These are phyloP conservation scores for Talaromyces funiculosus DNA, from an alignment of 2,329 filamentous ascomycete genomes.

Conservation along the genomic window DNA sequence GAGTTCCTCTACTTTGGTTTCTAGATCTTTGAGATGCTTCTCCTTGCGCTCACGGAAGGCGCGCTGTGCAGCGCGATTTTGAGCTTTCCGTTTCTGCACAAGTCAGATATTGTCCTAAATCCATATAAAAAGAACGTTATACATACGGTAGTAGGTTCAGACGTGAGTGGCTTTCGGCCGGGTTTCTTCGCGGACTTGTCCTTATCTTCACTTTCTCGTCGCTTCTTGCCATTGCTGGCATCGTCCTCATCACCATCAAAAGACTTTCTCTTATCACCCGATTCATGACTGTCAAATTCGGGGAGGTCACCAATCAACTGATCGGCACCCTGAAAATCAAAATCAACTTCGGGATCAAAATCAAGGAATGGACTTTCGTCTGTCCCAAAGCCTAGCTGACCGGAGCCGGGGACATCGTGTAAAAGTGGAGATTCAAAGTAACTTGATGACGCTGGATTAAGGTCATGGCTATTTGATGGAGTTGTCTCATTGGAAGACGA, in stretches of 20 bases:
- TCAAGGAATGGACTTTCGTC: conserved; percentile 80
- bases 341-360: conserved; percentile 74
- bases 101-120: conserved; percentile 19
- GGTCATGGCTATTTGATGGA: conserved; percentile 34
- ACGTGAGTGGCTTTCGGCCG: conserved; percentile 89
- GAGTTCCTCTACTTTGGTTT: conserved; percentile 55
- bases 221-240: conserved; percentile 60
- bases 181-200: conserved; percentile 74
- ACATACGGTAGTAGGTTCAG: conserved; percentile 91
- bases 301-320: conserved; percentile 74
- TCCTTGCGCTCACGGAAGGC: conserved; percentile 95
- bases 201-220: conserved; percentile 78
- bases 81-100: conserved; percentile 63
- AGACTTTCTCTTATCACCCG: conserved; percentile 57
- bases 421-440: conserved; percentile 27
- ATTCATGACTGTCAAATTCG: conserved; percentile 38
- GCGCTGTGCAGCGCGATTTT: conserved; percentile 86
- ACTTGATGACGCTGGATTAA: conserved; percentile 26
- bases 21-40: conserved; percentile 56
- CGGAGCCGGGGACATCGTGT: conserved; percentile 38
- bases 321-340: conserved; percentile 57
- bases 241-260: conserved; percentile 58
- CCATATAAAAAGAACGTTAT: neutral
- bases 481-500: conserved; percentile 9
- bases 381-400: conserved; percentile 46